Evolutionary conservation across 257 asterid genomes (phyloP), one percentile per base, ranked within the genome.

Genomic region (Nicotiana knightiana): DNA sequence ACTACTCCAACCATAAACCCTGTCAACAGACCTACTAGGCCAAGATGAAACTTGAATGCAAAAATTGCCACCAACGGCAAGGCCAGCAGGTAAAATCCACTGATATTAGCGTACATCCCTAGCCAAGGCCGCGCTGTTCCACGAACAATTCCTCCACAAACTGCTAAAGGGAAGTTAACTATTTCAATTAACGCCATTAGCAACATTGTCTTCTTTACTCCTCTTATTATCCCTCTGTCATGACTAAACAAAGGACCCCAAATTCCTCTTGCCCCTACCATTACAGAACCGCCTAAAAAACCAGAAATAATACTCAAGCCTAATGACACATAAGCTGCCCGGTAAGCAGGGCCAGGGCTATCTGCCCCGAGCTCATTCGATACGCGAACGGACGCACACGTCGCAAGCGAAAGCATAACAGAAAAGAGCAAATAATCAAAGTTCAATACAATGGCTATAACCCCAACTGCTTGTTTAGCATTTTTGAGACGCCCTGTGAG

Each of bases 81-180:
- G 1, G 94, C 97, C 73, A 94, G 8, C 71, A 93, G 12, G 75
- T 96, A 96, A 55, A 93, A 94, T 9, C 98, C 98, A 3, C 88
- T 84, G 13, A 94, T 62, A 65, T 90, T 93, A 4, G 98, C 98
- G 66, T 92, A 94, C 85, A 85, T 91, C 13, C 93, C 97, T 8
- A 94, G 79, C 91, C 93, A 88, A 16, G 97, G 98, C 81, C 93
- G 43, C 0, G 96, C 98, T 76, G 98, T 96, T 7, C 99, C 98
- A 76, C 98, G 85, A 81, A 93, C 95, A 2, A 96, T 89, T 62
- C 97, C 99, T 1, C 98, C 98, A 15, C 97, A 91, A 71, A 94
- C 99, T 17, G 88, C 88, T 82, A 94, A 61, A 7, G 99, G 98
- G 30, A 94, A 94, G 48, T 96, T 96, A 30, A 92, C 89, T 43